Percentiles rank a stretch among this genome's conserved stretches.
These are phyloP conservation scores for Kuraishia hungarica DNA, from an alignment of 805 yeast species.

Conservation along the genomic window DNA sequence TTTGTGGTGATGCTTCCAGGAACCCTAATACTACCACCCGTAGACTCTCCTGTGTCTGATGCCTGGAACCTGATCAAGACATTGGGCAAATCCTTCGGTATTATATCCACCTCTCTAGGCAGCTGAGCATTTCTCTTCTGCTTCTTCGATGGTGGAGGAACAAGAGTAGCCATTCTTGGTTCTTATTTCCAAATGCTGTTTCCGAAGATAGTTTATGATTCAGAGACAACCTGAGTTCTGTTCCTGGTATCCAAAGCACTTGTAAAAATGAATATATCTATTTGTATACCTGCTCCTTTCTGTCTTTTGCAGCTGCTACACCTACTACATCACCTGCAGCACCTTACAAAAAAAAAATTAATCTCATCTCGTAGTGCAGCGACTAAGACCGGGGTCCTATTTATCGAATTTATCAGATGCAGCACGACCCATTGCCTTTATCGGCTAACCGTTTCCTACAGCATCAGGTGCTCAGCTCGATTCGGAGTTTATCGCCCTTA, in stretches of 20 bases:
- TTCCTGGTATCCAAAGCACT: too few relatives aligned
- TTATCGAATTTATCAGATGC: neutral
- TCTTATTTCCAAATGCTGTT: neutral
- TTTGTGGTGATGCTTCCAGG: constrained; percentile 83
- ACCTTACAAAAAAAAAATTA: neutral
- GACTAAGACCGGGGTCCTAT: neutral
- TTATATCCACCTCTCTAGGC: constrained; percentile 62
- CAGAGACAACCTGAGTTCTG: too few relatives aligned
- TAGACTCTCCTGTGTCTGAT: constrained; percentile 80
- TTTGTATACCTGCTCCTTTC: too few relatives aligned
- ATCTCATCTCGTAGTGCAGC: neutral
- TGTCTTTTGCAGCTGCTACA: neutral
- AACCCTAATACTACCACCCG: constrained; percentile 81
- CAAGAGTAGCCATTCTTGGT: constrained; percentile 69
- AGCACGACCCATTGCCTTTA: neutral
- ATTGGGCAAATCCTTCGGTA: constrained; percentile 77
- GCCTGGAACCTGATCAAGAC: constrained; percentile 88
- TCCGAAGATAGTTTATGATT: too few relatives aligned
- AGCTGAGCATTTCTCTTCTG: constrained; percentile 79
- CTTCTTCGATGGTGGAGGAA: constrained; percentile 91
- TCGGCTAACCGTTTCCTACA: neutral
- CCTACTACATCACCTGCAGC: neutral
- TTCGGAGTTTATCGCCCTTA: neutral
- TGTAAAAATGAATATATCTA: too few relatives aligned
- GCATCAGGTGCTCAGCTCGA: neutral